Evolutionary conservation across 2,329 filamentous ascomycete species (phyloP).

Genomic region (Sclerotinia subarctica): DNA sequence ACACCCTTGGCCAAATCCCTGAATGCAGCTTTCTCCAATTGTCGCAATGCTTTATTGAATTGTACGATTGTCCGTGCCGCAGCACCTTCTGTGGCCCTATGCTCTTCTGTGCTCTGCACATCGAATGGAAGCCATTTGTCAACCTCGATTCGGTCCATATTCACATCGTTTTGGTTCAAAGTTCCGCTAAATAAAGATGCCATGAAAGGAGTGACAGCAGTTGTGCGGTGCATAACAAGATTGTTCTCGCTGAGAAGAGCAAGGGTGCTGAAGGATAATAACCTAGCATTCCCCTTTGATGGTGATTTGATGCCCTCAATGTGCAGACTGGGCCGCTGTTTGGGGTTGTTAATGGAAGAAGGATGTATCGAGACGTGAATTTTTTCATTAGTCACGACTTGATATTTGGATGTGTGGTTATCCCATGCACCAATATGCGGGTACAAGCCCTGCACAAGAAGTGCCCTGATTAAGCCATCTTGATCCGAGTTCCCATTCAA

Average conservation of each 20-base stretch:
- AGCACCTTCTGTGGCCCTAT: not conserved
- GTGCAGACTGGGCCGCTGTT: not conserved
- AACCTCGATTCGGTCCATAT: not conserved
- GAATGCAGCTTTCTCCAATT: not conserved
- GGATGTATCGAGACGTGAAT: not conserved
- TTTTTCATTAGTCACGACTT: not conserved
- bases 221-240: conserved; percentile 15
- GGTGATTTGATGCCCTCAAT: not conserved
- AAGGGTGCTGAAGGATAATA: not conserved
- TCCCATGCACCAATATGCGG: conserved; percentile 43
- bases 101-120: not conserved
- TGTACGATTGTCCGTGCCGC: conserved; percentile 3
- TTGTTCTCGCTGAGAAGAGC: not conserved
- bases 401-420: not conserved
- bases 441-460: conserved; percentile 45
- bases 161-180: not conserved
- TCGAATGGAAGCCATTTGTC: conserved; percentile 18
- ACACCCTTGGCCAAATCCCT: not conserved
- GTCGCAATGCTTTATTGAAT: conserved; percentile 5
- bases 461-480: conserved; percentile 44
- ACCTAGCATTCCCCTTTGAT: not conserved
- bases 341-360: conserved; percentile 17
- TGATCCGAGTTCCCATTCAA: conserved; percentile 47
- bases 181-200: conserved; percentile 15
- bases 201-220: conserved; percentile 19